A percentile compares a stretch with the other conserved stretches of the same genome.
Conservation (phyloP, 495 filamentous ascomycete genomes). For the Letharia lupina region DNA sequence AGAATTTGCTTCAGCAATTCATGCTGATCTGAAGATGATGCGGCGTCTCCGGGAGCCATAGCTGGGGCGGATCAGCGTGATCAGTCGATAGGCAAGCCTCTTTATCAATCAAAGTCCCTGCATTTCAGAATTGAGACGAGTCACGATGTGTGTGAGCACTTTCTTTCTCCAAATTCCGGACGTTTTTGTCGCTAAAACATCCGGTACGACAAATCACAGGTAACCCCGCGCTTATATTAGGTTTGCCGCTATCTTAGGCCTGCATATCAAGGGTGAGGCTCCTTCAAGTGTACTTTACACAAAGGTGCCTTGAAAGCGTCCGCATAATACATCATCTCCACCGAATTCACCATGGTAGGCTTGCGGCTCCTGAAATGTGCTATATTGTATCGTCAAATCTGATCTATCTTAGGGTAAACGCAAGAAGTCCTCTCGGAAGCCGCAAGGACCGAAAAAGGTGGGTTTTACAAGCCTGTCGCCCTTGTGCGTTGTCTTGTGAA, state of each 20-base stretch:
- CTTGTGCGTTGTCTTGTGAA: background rate
- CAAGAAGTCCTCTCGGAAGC: conserved; percentile 85
- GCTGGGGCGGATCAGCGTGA: background rate
- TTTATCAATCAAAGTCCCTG: background rate
- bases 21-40: conserved; percentile 4
- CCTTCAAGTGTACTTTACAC: too few relatives aligned
- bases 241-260: conserved; percentile 4
- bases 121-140: background rate
- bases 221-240: conserved; percentile 3
- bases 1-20: conserved; percentile 30
- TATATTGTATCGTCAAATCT: background rate
- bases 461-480: conserved; percentile 8
- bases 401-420: conserved; percentile 64
- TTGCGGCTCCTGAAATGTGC: background rate
- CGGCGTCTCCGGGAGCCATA: conserved; percentile 1
- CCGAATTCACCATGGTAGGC: conserved; percentile 8
- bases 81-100: background rate
- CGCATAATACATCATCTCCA: background rate
- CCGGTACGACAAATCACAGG: background rate
- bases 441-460: conserved; percentile 77
- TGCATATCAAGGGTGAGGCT: background rate
- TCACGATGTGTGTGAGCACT: too few relatives aligned
- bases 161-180: too few relatives aligned
- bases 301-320: background rate
- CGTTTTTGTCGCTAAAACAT: too few relatives aligned